phyloP scores from a whole-genome alignment of 2,329 filamentous ascomycete genomes.

The Aspergillus clavatus region DNA sequence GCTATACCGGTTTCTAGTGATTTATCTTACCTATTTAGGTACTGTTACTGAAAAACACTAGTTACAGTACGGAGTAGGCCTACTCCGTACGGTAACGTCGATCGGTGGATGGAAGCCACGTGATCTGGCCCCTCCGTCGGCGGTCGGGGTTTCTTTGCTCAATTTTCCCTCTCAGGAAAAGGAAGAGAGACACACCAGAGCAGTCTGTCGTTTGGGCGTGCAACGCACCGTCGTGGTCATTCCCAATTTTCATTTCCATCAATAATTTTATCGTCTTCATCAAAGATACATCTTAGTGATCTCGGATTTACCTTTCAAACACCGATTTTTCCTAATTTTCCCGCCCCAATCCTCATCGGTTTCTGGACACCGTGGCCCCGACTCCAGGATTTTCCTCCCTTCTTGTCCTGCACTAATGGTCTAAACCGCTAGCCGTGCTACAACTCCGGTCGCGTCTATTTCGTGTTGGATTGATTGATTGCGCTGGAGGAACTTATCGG shows the following conservation, averaged over 20 bases:
- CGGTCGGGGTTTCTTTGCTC: background rate
- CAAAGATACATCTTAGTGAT: background rate
- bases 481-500: slow-evolving; percentile 2
- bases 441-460: slow-evolving; percentile 2
- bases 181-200: background rate
- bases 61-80: no score
- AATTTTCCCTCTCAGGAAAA: background rate
- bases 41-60: no score
- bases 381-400: slow-evolving; percentile 6
- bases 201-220: background rate
- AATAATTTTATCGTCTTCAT: background rate
- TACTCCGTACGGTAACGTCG: background rate
- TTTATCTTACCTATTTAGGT: no score
- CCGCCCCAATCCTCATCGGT: background rate
- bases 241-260: slow-evolving; percentile 2
- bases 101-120: background rate
- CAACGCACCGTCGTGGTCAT: slow-evolving; percentile 1
- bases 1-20: no score
- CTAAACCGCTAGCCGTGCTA: slow-evolving; percentile 16
- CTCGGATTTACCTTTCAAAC: background rate
- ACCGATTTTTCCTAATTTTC: background rate
- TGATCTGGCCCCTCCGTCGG: background rate
- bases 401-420: slow-evolving; percentile 21
- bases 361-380: background rate
- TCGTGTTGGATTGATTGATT: slow-evolving; percentile 1